Evolutionary conservation across 2,329 filamentous ascomycete species (phyloP).

Genomic region (Gaeumannomyces sp.): DNA sequence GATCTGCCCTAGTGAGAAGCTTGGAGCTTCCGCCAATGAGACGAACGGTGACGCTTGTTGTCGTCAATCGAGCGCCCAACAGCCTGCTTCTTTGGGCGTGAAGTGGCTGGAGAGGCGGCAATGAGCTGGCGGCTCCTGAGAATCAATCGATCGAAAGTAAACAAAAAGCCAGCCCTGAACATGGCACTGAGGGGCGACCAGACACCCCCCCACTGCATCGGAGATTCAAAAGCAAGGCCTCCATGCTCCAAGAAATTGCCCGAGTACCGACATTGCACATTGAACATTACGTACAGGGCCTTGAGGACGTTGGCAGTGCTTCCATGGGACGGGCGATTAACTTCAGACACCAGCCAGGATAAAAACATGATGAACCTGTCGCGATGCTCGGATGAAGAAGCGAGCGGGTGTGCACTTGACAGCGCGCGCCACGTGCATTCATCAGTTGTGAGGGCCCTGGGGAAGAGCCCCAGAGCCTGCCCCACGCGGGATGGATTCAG

Average conservation of each 20-base stretch:
- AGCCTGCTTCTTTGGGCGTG: too few relatives aligned
- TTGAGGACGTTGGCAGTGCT: not conserved
- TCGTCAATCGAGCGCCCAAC: too few relatives aligned
- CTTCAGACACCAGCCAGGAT: not conserved
- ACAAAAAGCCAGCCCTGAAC: too few relatives aligned
- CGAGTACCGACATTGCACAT: not conserved
- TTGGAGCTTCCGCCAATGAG: too few relatives aligned
- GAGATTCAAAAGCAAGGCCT: not conserved
- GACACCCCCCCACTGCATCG: too few relatives aligned
- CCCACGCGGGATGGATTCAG: not conserved
- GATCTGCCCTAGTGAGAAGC: too few relatives aligned
- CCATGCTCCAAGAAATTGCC: not conserved
- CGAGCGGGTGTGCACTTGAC: not conserved
- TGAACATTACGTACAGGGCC: not conserved
- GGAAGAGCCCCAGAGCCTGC: not conserved
- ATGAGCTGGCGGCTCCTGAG: too few relatives aligned
- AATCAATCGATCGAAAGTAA: too few relatives aligned
- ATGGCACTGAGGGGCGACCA: too few relatives aligned
- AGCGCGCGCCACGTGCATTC: not conserved
- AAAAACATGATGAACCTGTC: not conserved
- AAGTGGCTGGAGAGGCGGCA: too few relatives aligned
- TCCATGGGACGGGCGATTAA: not conserved
- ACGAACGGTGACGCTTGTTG: too few relatives aligned
- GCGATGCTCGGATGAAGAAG: not conserved
- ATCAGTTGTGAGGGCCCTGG: not conserved